Evolutionary conservation across 768 basidiomycete genomes (phyloP).

Genomic region (Dioszegia aurantiaca): DNA sequence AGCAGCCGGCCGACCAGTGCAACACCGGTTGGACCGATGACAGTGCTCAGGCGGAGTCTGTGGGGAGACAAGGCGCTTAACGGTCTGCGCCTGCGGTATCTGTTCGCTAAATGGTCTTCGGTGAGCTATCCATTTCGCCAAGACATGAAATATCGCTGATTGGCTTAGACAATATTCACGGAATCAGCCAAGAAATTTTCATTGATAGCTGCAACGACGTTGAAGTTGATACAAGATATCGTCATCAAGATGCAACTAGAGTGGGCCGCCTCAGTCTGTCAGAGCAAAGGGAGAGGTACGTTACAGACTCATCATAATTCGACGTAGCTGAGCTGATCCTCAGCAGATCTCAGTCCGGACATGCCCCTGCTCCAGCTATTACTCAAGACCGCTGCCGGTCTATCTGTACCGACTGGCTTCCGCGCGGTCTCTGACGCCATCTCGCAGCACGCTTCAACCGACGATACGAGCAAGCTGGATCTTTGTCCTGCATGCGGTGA

Average conservation of each 20-base stretch:
- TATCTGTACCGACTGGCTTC: neutral
- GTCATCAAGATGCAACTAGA: neutral
- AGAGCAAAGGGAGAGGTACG: no score
- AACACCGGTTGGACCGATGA: neutral
- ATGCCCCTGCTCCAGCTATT: neutral
- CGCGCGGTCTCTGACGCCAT: neutral
- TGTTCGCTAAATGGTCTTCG: constrained; percentile 24
- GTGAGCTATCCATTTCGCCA: constrained; percentile 17
- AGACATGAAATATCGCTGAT: neutral
- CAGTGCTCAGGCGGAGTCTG: neutral
- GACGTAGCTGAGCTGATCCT: no score
- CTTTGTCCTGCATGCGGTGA: constrained; percentile 20
- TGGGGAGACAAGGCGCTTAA: constrained; percentile 16
- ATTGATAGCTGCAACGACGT: neutral
- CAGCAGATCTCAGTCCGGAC: neutral
- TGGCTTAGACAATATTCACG: neutral
- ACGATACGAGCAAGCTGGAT: neutral
- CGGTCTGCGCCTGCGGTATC: constrained; percentile 18
- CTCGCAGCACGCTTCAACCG: neutral
- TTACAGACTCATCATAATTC: no score
- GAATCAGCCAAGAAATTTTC: neutral
- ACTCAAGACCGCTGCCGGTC: neutral
- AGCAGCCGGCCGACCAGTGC: neutral
- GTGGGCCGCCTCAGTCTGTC: neutral
- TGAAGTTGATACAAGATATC: neutral